Percentiles rank a stretch among this genome's conserved stretches.
Conservation (phyloP, 139 green algal species). For the Chlamydomonas eustigma region DNA sequence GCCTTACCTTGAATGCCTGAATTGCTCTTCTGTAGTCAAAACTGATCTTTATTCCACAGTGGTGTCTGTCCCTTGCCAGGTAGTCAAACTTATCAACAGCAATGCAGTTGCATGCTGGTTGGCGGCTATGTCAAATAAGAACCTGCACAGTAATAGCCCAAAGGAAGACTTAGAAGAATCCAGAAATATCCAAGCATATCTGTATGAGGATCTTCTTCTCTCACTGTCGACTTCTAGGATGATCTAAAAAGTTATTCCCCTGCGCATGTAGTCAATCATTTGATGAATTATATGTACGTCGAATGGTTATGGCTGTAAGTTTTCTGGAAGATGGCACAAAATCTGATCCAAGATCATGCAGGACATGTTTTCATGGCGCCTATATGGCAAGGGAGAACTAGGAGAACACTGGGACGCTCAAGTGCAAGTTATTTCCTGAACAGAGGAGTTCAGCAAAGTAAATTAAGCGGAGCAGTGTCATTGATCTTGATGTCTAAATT, state of each 20-base stretch:
- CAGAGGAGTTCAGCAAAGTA: not conserved
- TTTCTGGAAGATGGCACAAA: not conserved
- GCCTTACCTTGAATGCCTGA: slow-evolving; percentile 52
- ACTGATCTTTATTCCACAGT: slow-evolving; percentile 54
- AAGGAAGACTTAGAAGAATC: not conserved
- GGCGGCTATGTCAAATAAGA: slow-evolving; percentile 75
- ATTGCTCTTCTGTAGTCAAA: slow-evolving; percentile 59
- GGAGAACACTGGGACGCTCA: slow-evolving; percentile 13
- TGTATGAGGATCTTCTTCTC: not conserved
- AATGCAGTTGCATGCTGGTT: slow-evolving; percentile 67
- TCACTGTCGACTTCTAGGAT: not conserved
- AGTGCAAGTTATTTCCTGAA: not conserved
- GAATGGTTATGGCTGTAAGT: not conserved
- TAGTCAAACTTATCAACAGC: slow-evolving; percentile 87
- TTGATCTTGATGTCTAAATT: not conserved
- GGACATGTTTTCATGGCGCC: slow-evolving; percentile 72
- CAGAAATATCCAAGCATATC: not conserved
- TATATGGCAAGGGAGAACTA: slow-evolving; percentile 15
- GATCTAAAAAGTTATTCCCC: not conserved
- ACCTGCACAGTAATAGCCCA: slow-evolving; percentile 25
- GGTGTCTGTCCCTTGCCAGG: slow-evolving; percentile 53
- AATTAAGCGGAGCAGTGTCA: not conserved
- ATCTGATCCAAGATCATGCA: slow-evolving; percentile 53
- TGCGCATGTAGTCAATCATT: not conserved
- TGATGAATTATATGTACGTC: not conserved